Percentiles rank a stretch among this genome's conserved stretches.
These are phyloP conservation scores for Discostella stelligeroides DNA, from an alignment of 108 stramenopile genomes.

Conservation along the genomic window DNA sequence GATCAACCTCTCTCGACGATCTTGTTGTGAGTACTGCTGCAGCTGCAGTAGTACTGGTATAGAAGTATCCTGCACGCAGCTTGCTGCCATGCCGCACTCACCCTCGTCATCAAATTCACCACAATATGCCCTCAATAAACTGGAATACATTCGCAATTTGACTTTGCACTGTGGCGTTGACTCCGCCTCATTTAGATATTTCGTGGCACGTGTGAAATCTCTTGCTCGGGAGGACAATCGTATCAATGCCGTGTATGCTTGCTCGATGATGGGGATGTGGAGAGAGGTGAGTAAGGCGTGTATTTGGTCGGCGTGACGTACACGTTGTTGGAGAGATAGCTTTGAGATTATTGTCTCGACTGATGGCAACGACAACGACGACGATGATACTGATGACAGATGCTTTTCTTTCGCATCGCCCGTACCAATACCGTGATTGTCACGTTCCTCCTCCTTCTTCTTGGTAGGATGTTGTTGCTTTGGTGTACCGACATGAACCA, in stretches of 20 bases:
- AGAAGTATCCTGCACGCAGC: too few species aligned
- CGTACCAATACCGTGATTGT: not conserved
- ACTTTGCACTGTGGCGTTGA: conserved; percentile 65
- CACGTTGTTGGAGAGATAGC: conserved; percentile 46
- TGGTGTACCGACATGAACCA: conserved; percentile 81
- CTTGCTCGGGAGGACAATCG: conserved; percentile 62
- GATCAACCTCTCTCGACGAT: conserved; percentile 27
- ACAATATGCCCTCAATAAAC: conserved; percentile 69
- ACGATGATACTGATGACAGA: too few species aligned
- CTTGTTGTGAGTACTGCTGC: not conserved
- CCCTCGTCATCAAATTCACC: conserved; percentile 24
- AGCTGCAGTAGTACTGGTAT: too few species aligned
- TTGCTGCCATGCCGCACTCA: too few species aligned
- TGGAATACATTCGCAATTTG: conserved; percentile 77
- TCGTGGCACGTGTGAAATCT: conserved; percentile 55
- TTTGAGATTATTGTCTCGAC: conserved; percentile 2
- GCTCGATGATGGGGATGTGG: conserved; percentile 74
- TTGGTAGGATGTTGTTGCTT: conserved; percentile 1
- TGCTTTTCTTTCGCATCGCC: not conserved
- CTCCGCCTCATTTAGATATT: conserved; percentile 68
- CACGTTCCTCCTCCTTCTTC: conserved; percentile 2
- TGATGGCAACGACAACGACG: too few species aligned
- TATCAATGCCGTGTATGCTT: conserved; percentile 79
- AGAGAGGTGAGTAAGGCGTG: conserved; percentile 63
- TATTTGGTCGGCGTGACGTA: conserved; percentile 67